Base-by-base conservation (phyloP, 495 filamentous ascomycete genomes). In the Xylaria grammica region DNA sequence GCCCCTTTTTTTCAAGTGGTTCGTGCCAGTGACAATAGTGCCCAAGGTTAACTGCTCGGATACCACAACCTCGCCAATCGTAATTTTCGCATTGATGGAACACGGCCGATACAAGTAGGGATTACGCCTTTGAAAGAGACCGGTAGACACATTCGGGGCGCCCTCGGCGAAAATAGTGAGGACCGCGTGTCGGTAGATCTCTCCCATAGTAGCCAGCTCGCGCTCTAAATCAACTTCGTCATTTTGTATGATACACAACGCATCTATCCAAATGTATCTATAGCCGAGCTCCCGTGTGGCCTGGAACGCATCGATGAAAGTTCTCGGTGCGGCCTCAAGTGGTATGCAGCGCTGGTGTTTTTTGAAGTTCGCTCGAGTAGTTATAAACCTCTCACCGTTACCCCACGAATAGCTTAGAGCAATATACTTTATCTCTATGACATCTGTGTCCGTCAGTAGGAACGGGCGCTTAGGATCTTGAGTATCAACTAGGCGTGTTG, bases 201-300 rank as follows among this genome's bases (percentile, higher is more conserved):
- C 46, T 22, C 42, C 57, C 57, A 60, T 60, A 4, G 10, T 34
- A 17, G 38, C 40, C 15, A 60, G 13, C 57, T 60, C 57, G 15
- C 44, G 54, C 49, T 60, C 65, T n/a, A 42, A 8, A 24, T 60
- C 45, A 15, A 52, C 56, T n/a, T 67, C 24, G 3, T 62, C 36
- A 60, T 29, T n/a, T 56, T 62, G 51, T 5, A 38, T 36, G 30
- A 54, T 54, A 19, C 51, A 54, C 15, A 54, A 8, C 30, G 0
- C 19, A 27, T 68, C 66, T 26, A 68, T 60, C 67, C 65, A 69
- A 19, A 69, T 20, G 38, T 69, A 69, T 42, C 34, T 38, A n/a
- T 65, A 48, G 4, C 64, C 64, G 15, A 68, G 66, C 53, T 68
- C 36, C 10, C 65, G 44, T 2, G 66, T 62, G 29, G 49, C 62